These are phyloP conservation scores for Cladobotryum protrusum DNA, from an alignment of 2,329 filamentous ascomycete species.

Conservation along the genomic window DNA sequence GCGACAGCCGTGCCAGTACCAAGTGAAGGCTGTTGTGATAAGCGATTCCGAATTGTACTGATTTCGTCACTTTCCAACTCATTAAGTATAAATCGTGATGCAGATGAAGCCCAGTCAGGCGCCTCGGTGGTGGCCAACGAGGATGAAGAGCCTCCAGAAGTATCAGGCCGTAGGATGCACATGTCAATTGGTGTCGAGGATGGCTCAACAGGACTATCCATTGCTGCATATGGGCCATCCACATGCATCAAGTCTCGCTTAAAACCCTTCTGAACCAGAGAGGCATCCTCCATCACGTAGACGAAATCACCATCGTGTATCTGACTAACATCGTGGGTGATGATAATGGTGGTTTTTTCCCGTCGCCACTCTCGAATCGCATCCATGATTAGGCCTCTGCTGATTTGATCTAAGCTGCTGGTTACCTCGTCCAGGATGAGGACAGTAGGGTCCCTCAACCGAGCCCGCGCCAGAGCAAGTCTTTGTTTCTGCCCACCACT, in stretches of 20 bases:
- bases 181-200: slow-evolving; percentile 4
- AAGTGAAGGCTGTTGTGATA: slow-evolving; percentile 17
- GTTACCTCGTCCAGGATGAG: slow-evolving; percentile 86
- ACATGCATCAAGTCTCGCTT: slow-evolving; percentile 47
- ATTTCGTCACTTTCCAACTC: not conserved
- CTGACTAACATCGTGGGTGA: slow-evolving; percentile 82
- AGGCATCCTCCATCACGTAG: slow-evolving; percentile 68
- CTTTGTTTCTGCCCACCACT: slow-evolving; percentile 84
- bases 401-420: slow-evolving; percentile 74
- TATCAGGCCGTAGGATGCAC: slow-evolving; percentile 6
- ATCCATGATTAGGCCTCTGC: slow-evolving; percentile 61
- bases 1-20: slow-evolving; percentile 17
- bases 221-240: slow-evolving; percentile 40
- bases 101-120: not conserved
- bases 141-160: not conserved
- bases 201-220: slow-evolving; percentile 13
- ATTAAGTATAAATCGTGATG: not conserved
- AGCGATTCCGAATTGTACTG: not conserved
- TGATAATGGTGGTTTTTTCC: slow-evolving; percentile 82
- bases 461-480: slow-evolving; percentile 72
- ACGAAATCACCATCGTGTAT: slow-evolving; percentile 69
- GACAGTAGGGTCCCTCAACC: slow-evolving; percentile 69
- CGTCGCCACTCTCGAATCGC: slow-evolving; percentile 70
- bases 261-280: slow-evolving; percentile 63
- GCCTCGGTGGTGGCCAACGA: not conserved